These are phyloP conservation scores for Sanghuangporus baumii DNA, from an alignment of 1,284 basidiomycete genomes.

Conservation along the genomic window DNA sequence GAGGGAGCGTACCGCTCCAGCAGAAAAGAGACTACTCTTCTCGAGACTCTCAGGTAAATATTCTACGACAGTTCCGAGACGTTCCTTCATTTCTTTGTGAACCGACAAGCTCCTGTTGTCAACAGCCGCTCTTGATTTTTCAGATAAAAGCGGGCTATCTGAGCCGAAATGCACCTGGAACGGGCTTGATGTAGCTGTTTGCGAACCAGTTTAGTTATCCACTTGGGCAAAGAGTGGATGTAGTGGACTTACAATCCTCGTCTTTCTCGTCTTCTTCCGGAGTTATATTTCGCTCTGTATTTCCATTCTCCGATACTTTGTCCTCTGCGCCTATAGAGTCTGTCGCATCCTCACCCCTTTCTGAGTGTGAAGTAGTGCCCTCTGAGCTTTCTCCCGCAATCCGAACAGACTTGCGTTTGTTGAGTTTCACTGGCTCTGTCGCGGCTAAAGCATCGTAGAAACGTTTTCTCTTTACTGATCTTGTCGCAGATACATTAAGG, in stretches of 20 bases:
- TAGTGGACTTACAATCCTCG: conserved; percentile 16
- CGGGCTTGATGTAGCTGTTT: conserved; percentile 31
- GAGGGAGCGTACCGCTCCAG: conserved; percentile 25
- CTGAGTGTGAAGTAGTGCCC: conserved; percentile 17
- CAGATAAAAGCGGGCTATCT: conserved; percentile 41
- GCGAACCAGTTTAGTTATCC: conserved; percentile 23
- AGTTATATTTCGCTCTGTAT: neutral
- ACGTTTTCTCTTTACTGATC: conserved; percentile 53
- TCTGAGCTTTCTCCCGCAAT: conserved; percentile 24
- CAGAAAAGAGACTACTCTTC: conserved; percentile 24
- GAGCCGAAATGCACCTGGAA: conserved; percentile 68
- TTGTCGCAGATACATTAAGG: conserved; percentile 86
- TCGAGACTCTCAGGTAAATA: conserved; percentile 40
- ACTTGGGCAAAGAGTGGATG: conserved; percentile 20
- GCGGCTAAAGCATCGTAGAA: conserved; percentile 34
- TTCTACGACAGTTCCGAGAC: conserved; percentile 51
- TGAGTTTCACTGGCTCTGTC: conserved; percentile 47
- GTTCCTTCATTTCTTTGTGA: conserved; percentile 35
- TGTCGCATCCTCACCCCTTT: conserved; percentile 18
- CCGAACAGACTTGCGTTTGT: conserved; percentile 47
- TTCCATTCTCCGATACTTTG: conserved; percentile 1
- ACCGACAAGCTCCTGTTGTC: conserved; percentile 48
- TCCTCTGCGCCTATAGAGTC: neutral
- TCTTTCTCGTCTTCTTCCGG: conserved; percentile 21
- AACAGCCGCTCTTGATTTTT: conserved; percentile 39